Conservation (phyloP, 2,329 filamentous ascomycete genomes). For the Scorias spongiosa region DNA sequence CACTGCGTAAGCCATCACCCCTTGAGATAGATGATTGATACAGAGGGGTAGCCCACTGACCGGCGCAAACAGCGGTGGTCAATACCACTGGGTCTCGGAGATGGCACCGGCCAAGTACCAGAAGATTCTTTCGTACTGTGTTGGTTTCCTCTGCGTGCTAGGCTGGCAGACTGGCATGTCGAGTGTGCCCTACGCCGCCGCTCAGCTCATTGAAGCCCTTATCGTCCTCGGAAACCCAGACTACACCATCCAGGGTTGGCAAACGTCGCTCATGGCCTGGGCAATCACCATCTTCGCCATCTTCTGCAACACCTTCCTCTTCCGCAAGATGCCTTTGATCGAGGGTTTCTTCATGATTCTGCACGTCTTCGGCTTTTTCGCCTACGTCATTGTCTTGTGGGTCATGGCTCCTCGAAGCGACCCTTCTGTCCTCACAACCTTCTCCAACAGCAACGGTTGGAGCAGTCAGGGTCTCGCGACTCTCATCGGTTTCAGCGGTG, state of each 20-base stretch:
- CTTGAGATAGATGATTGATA: conserved; percentile 1
- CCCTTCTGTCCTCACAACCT: conserved; percentile 6
- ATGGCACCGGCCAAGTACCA: neutral
- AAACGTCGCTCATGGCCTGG: conserved; percentile 30
- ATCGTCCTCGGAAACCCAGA: conserved; percentile 25
- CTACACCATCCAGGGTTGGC: conserved; percentile 13
- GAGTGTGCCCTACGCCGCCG: neutral
- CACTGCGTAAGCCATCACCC: conserved; percentile 12
- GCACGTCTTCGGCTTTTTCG: conserved; percentile 9
- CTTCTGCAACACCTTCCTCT: conserved; percentile 30
- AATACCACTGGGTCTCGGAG: conserved; percentile 23
- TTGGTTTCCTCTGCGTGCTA: conserved; percentile 22
- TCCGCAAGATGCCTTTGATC: conserved; percentile 29
- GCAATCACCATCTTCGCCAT: conserved; percentile 24
- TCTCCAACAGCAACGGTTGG: conserved; percentile 7
- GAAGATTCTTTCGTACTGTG: conserved; percentile 3
- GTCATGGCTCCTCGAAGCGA: conserved; percentile 5
- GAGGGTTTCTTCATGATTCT: conserved; percentile 26
- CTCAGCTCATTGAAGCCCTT: neutral
- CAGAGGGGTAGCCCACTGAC: no score
- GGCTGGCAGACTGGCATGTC: neutral
- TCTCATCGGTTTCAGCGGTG: conserved; percentile 5
- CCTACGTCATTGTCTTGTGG: conserved; percentile 7
- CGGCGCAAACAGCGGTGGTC: conserved; percentile 27
- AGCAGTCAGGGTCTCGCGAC: conserved; percentile 2